Percentiles rank a stretch among this genome's conserved stretches.
phyloP scores from a whole-genome alignment of 108 stramenopile species.

The Nannochloropsis oceanica region DNA sequence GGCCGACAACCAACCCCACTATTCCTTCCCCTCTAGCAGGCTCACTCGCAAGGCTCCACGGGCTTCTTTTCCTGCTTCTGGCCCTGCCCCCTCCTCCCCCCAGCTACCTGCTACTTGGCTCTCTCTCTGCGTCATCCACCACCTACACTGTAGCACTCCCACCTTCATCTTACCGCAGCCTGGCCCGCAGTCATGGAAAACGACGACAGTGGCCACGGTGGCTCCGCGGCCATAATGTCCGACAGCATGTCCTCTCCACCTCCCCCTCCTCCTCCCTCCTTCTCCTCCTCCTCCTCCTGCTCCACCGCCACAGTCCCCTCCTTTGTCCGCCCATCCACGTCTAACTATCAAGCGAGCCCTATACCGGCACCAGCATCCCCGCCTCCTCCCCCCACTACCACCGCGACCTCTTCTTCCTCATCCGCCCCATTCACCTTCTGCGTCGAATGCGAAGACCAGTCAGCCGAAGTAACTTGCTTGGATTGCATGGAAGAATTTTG shows the following conservation, averaged over 20 bases:
- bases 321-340: not conserved
- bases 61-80: too few species aligned
- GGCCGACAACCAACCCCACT: too few species aligned
- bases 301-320: not conserved
- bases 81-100: too few species aligned
- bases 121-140: too few species aligned
- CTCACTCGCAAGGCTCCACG: too few species aligned
- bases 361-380: not conserved
- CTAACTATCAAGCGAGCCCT: not conserved
- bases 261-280: not conserved
- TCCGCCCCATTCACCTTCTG: not conserved
- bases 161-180: too few species aligned
- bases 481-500: conserved; percentile 27
- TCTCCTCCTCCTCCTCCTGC: not conserved
- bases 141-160: too few species aligned
- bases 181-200: too few species aligned
- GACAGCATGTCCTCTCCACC: not conserved
- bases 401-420: not conserved
- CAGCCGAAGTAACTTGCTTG: conserved; percentile 20
- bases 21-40: too few species aligned
- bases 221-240: too few species aligned
- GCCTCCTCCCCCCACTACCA: not conserved
- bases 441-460: conserved; percentile 31
- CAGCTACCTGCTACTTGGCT: too few species aligned
- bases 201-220: too few species aligned